Conservation (phyloP, 139 green algal genomes). For the Chlamydomonas sp. region DNA sequence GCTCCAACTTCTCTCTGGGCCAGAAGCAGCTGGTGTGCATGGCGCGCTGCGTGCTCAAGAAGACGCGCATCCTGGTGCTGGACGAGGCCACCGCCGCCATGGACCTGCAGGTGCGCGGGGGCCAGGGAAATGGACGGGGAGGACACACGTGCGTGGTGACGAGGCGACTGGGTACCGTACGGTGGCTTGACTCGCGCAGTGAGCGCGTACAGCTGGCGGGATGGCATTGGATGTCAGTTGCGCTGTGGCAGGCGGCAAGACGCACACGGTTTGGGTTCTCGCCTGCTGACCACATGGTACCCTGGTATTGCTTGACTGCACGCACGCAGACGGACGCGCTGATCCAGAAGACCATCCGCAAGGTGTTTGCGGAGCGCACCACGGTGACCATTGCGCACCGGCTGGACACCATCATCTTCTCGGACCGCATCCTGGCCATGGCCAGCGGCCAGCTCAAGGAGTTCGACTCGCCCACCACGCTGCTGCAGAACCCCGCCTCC, state of each 20-base stretch:
- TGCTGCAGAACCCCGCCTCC: slow-evolving; percentile 42
- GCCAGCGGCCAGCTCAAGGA: slow-evolving; percentile 42
- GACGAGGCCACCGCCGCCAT: slow-evolving; percentile 83
- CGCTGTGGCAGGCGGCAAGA: neutral
- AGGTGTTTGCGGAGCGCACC: slow-evolving; percentile 58
- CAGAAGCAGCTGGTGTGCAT: slow-evolving; percentile 97
- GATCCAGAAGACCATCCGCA: slow-evolving; percentile 66
- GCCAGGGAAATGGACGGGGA: slow-evolving; percentile 25
- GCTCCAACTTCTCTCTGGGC: slow-evolving; percentile 87
- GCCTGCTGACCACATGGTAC: neutral
- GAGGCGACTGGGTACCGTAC: neutral
- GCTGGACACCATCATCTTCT: slow-evolving; percentile 72
- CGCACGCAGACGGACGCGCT: slow-evolving; percentile 54
- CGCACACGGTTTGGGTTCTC: neutral
- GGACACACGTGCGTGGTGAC: slow-evolving; percentile 21
- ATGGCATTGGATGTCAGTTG: neutral
- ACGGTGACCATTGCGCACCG: slow-evolving; percentile 68
- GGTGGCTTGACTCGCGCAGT: too few species aligned
- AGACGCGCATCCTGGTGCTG: slow-evolving; percentile 74
- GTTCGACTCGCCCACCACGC: slow-evolving; percentile 36
- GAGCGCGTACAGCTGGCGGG: too few species aligned
- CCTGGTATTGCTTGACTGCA: neutral
- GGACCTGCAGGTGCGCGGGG: slow-evolving; percentile 57
- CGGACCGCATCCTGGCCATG: slow-evolving; percentile 67
- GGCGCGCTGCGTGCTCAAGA: slow-evolving; percentile 69